These are phyloP conservation scores for Starmerella stigmatis DNA, from an alignment of 805 yeast species.

Conservation along the genomic window DNA sequence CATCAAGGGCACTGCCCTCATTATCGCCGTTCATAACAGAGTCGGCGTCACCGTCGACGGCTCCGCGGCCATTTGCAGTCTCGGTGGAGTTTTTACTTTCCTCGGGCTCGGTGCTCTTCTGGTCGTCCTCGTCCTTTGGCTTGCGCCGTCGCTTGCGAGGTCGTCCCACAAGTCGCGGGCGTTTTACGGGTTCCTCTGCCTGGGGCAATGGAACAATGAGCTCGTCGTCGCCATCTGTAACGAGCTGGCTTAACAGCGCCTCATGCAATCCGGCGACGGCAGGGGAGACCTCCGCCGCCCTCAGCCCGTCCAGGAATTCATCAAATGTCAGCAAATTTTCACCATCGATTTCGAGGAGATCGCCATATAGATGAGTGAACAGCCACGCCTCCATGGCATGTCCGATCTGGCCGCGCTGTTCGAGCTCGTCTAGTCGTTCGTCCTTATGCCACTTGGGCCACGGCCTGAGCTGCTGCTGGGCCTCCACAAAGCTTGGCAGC, in stretches of 20 bases:
- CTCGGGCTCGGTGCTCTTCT: conserved; percentile 27
- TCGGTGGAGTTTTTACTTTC: conserved; percentile 22
- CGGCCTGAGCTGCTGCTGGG: conserved; percentile 9
- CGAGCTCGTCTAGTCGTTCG: conserved; percentile 8
- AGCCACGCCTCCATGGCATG: conserved; percentile 54
- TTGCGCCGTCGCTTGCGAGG: conserved; percentile 6
- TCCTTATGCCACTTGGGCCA: conserved; percentile 24
- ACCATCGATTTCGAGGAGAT: conserved; percentile 53
- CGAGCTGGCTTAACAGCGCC: conserved; percentile 47
- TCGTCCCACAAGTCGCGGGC: conserved; percentile 2
- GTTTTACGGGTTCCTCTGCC: conserved; percentile 25
- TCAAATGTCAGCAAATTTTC: conserved; percentile 52
- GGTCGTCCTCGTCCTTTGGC: conserved; percentile 10
- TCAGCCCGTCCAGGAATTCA: conserved; percentile 55
- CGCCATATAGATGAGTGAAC: conserved; percentile 60
- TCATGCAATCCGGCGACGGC: conserved; percentile 61
- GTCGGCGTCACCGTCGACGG: no score
- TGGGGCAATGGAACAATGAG: conserved; percentile 30
- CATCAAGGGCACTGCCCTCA: conserved; percentile 17
- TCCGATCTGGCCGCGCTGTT: conserved; percentile 20
- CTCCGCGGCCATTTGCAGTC: neutral
- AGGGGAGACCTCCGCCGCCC: conserved; percentile 10
- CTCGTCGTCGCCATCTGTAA: conserved; percentile 37
- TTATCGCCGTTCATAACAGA: no score
- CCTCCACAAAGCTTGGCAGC: conserved; percentile 2